Evolutionary conservation across 2,329 filamentous ascomycete genomes (phyloP), one percentile per base, ranked within the genome.

Genomic region (Alternaria gansuensis): DNA sequence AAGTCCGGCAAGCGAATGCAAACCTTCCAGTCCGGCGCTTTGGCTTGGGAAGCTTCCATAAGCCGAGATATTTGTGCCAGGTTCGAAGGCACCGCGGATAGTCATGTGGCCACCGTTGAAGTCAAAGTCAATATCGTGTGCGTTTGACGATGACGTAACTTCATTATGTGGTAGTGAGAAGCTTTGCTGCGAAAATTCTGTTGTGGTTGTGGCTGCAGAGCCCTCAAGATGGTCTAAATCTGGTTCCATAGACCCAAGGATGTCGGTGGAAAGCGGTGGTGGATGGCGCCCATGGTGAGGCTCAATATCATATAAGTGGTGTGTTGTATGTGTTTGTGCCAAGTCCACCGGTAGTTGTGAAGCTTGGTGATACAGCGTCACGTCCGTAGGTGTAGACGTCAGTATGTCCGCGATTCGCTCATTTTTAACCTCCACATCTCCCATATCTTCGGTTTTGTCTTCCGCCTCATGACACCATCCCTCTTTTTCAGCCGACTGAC

Each of bases 91-190:
- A 41, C 63, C 66, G 0, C 59, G 44, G 21, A 80, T 74, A 52
- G 75, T 73, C 54, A 81, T 79, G 37, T 77, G 75, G 11, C 77
- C 76, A 49, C 70, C 74, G 21, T 63, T 67, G 68, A 81, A 80
- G 62, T 81, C 77, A 61, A 80, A 77, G 11, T 71, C 69, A 54
- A 78, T 79, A 21, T 73, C 64, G 28, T 74, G 65, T 23, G 59
- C 60, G 23, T 58, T 68, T 6, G 66, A 57, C 6, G 57, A 54
- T 4, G 58, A 41, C 3, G 63, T 58, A 45, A 68, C 72, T 40
- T 71, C 68, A 13, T 54, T 60, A n/a, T 72, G 65, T 1, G 66
- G 54, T 2, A 71, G 57, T 1, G 69, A 61, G 2, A 73, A 60
- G 6, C 67, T 68, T 28, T 68, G 66, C 14, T 71, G 70, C 1